phyloP scores from a whole-genome alignment of 768 basidiomycete species.

The Termitomyces sp. region DNA sequence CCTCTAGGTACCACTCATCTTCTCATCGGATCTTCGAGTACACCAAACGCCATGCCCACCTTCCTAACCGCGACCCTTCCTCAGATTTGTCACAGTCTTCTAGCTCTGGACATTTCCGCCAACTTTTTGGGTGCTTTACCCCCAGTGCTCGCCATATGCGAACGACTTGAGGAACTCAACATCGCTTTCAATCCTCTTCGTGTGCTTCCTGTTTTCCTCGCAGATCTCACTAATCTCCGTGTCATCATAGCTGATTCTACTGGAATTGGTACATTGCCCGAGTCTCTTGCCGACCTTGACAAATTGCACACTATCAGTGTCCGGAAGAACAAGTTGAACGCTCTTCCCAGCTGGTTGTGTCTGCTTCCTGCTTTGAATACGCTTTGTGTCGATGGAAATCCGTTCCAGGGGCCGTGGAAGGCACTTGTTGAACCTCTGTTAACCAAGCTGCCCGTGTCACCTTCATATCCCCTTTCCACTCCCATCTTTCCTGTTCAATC shows the following conservation, averaged over 20 bases:
- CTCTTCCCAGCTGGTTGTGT: slow-evolving; percentile 94
- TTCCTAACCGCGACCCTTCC: slow-evolving; percentile 72
- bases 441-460: slow-evolving; percentile 53
- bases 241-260: slow-evolving; percentile 94
- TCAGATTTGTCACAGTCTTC: slow-evolving; percentile 67
- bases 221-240: slow-evolving; percentile 68
- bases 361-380: slow-evolving; percentile 81
- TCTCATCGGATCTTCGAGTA: slow-evolving; percentile 75
- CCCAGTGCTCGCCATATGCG: slow-evolving; percentile 74
- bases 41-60: slow-evolving; percentile 70
- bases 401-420: slow-evolving; percentile 92
- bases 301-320: slow-evolving; percentile 87
- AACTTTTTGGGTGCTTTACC: slow-evolving; percentile 85
- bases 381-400: slow-evolving; percentile 91
- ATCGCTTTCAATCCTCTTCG: slow-evolving; percentile 88
- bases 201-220: slow-evolving; percentile 86
- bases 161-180: slow-evolving; percentile 87
- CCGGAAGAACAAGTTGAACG: slow-evolving; percentile 81
- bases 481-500: slow-evolving; percentile 52
- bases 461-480: slow-evolving; percentile 61
- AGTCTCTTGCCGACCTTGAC: slow-evolving; percentile 65
- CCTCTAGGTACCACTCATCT: slow-evolving; percentile 87
- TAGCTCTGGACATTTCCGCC: slow-evolving; percentile 90
- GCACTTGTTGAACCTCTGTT: slow-evolving; percentile 83
- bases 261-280: slow-evolving; percentile 71